phyloP scores from a whole-genome alignment of 192 early-diverging fungal species.

The Spinellus fusiger region DNA sequence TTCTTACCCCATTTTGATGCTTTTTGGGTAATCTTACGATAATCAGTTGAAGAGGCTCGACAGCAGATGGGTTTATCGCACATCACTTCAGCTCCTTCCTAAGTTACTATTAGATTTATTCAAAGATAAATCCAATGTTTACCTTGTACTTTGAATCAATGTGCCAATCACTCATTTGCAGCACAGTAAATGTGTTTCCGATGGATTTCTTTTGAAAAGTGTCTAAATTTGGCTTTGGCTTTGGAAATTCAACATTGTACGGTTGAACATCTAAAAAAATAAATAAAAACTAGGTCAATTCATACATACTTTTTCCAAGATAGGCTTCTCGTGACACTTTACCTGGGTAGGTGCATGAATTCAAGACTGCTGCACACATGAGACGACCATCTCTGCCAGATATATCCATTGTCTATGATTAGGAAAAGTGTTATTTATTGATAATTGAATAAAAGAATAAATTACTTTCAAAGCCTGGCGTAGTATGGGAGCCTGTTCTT shows the following conservation, averaged over 20 bases:
- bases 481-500: conserved; percentile 39
- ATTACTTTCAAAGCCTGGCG: conserved; percentile 30
- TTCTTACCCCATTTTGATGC: conserved; percentile 32
- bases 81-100: conserved; percentile 37
- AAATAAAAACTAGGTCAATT: not conserved
- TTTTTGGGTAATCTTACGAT: conserved; percentile 20
- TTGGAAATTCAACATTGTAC: conserved; percentile 36
- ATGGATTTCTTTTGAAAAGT: conserved; percentile 19
- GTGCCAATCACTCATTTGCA: conserved; percentile 48
- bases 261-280: conserved; percentile 7
- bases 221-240: conserved; percentile 31
- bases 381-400: conserved; percentile 37
- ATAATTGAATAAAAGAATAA: not conserved
- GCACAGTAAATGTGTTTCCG: conserved; percentile 31
- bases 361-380: conserved; percentile 33
- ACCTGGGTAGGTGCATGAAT: conserved; percentile 37
- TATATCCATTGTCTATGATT: conserved; percentile 19
- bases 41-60: conserved; percentile 35
- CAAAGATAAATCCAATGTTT: not conserved
- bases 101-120: conserved; percentile 13
- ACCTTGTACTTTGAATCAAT: conserved; percentile 39
- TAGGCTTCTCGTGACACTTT: conserved; percentile 2
- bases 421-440: not conserved
- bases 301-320: not conserved
- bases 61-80: conserved; percentile 51